These are phyloP conservation scores for Schizosaccharomyces pombe DNA, from an alignment of 805 yeast species.

Conservation along the genomic window DNA sequence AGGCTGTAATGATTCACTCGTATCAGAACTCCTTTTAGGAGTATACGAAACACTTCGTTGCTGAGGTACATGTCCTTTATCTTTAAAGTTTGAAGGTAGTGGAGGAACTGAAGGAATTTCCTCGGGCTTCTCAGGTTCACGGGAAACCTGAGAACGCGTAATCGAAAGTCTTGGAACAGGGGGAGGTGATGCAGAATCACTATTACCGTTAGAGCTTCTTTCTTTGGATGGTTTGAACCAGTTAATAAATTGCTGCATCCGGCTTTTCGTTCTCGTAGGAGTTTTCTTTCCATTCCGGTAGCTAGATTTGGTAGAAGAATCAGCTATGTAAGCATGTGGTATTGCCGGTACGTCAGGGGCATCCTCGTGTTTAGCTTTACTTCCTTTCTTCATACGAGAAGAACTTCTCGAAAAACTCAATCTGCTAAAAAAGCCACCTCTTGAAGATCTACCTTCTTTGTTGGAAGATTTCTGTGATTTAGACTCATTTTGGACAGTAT, in stretches of 20 bases:
- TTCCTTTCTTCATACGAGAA: neutral
- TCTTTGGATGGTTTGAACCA: neutral
- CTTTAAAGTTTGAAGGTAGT: neutral
- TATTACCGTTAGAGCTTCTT: neutral
- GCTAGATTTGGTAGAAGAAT: too few relatives aligned
- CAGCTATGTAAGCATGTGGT: neutral
- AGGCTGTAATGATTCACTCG: neutral
- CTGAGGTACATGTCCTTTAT: neutral
- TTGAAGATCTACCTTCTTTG: neutral
- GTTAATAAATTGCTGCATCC: neutral
- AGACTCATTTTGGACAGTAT: too few relatives aligned
- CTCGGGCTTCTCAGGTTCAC: neutral
- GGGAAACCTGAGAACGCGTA: neutral
- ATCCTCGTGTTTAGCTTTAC: neutral
- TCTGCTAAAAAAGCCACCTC: neutral
- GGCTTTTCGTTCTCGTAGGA: constrained; percentile 1
- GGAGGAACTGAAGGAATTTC: neutral
- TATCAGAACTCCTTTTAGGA: neutral
- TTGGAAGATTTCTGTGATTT: neutral
- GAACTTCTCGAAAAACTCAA: neutral
- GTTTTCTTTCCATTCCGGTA: neutral
- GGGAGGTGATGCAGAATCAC: neutral
- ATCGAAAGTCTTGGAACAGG: neutral
- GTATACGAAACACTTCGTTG: constrained; percentile 1
- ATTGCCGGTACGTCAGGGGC: neutral